Conservation (phyloP, 148 eudicot species). For the Camellia granthamiana region DNA sequence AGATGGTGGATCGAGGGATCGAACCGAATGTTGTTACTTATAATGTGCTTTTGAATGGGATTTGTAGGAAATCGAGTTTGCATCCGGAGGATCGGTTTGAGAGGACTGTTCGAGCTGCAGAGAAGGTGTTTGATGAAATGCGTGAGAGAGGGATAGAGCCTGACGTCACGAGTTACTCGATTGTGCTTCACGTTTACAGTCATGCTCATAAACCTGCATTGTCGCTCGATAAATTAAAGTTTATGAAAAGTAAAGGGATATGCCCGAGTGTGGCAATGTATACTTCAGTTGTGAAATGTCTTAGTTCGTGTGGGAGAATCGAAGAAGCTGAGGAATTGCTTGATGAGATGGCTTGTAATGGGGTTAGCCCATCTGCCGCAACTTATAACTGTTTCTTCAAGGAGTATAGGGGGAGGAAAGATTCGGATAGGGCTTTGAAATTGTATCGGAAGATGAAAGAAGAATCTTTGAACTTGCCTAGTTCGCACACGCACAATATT, state of each 20-base stretch:
- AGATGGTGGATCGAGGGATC: slow-evolving; percentile 72
- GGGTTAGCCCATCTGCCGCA: slow-evolving; percentile 68
- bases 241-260: slow-evolving; percentile 74
- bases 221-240: slow-evolving; percentile 58
- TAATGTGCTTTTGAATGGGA: slow-evolving; percentile 77
- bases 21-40: slow-evolving; percentile 81
- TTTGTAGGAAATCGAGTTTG: slow-evolving; percentile 82
- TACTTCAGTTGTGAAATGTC: slow-evolving; percentile 92
- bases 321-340: slow-evolving; percentile 69
- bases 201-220: slow-evolving; percentile 80
- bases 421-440: slow-evolving; percentile 63
- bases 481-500: slow-evolving; percentile 64
- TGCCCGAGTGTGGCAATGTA: slow-evolving; percentile 73
- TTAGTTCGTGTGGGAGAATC: slow-evolving; percentile 81
- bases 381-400: slow-evolving; percentile 94
- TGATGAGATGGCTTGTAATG: slow-evolving; percentile 62
- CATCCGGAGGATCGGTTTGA: slow-evolving; percentile 80
- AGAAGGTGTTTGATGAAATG: slow-evolving; percentile 84
- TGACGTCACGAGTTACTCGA: slow-evolving; percentile 87
- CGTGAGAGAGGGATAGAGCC: slow-evolving; percentile 75
- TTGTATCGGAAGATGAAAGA: slow-evolving; percentile 77
- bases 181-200: slow-evolving; percentile 88
- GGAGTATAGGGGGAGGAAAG: slow-evolving; percentile 81
- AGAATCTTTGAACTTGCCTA: slow-evolving; percentile 49
- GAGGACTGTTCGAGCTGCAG: slow-evolving; percentile 63